A percentile compares a stretch with the other conserved stretches of the same genome.
These are phyloP conservation scores for Stephania cephalantha DNA, from an alignment of 164 flowering plant genomes.

Conservation along the genomic window DNA sequence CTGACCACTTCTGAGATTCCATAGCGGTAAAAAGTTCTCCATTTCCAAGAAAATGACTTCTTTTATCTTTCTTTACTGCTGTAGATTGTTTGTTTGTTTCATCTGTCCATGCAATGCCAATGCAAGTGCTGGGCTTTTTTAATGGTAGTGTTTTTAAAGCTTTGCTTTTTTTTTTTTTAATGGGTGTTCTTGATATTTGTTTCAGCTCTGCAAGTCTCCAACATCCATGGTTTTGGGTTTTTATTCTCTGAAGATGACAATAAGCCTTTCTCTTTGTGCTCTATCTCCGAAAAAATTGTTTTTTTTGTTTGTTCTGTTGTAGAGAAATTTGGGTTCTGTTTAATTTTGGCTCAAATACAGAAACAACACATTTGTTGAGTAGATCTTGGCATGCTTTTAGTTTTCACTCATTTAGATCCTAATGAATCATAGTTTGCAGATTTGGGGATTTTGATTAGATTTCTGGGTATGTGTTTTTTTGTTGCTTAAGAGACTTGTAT, in stretches of 20 bases:
- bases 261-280: slow-evolving; percentile 10
- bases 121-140: neutral
- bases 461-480: neutral
- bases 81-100: neutral
- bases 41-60: slow-evolving; percentile 7
- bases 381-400: too few species aligned
- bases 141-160: too few species aligned
- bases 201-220: slow-evolving; percentile 10
- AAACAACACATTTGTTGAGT: too few species aligned
- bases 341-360: neutral
- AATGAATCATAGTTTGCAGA: neutral
- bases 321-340: slow-evolving; percentile 1
- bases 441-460: neutral
- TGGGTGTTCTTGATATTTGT: slow-evolving; percentile 6
- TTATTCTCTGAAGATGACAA: neutral
- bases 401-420: neutral
- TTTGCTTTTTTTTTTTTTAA: neutral
- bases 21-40: slow-evolving; percentile 6
- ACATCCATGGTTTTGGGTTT: slow-evolving; percentile 15
- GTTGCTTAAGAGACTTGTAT: too few species aligned
- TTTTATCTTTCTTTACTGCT: neutral
- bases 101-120: neutral
- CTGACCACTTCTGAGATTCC: slow-evolving; percentile 12
- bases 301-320: neutral
- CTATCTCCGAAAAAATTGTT: neutral